Conservation (phyloP, 306 rosid genomes). For the Nissolia schottii region DNA sequence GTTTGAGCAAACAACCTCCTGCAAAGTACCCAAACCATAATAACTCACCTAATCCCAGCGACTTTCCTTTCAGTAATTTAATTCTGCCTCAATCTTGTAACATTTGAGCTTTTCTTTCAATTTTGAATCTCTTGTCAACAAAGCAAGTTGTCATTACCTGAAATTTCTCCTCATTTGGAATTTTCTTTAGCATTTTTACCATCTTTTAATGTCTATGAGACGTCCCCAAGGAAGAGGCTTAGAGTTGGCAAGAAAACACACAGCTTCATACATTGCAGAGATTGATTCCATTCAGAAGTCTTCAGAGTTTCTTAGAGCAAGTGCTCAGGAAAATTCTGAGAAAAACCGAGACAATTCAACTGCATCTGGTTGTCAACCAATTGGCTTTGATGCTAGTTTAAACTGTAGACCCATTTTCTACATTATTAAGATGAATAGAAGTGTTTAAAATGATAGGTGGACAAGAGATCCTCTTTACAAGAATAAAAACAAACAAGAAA, state of each 20-base stretch:
- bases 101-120: neutral
- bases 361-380: conserved; percentile 88
- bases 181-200: conserved; percentile 80
- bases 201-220: conserved; percentile 76
- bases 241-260: conserved; percentile 94
- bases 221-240: conserved; percentile 97
- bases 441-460: too few species aligned
- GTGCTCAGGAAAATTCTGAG: conserved; percentile 36
- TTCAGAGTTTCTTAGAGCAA: conserved; percentile 65
- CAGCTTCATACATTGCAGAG: conserved; percentile 73
- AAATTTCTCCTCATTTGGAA: conserved; percentile 16
- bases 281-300: conserved; percentile 53
- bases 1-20: neutral
- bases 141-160: conserved; percentile 8
- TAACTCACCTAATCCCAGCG: neutral
- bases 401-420: too few species aligned
- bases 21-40: neutral
- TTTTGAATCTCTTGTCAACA: neutral
- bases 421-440: too few species aligned
- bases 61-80: neutral
- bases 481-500: too few species aligned
- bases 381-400: conserved; percentile 92
- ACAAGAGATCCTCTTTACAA: too few species aligned
- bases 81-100: conserved; percentile 3
- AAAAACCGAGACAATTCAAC: conserved; percentile 48